These are phyloP conservation scores for Candida sithepensis DNA, from an alignment of 805 yeast species.

Conservation along the genomic window DNA sequence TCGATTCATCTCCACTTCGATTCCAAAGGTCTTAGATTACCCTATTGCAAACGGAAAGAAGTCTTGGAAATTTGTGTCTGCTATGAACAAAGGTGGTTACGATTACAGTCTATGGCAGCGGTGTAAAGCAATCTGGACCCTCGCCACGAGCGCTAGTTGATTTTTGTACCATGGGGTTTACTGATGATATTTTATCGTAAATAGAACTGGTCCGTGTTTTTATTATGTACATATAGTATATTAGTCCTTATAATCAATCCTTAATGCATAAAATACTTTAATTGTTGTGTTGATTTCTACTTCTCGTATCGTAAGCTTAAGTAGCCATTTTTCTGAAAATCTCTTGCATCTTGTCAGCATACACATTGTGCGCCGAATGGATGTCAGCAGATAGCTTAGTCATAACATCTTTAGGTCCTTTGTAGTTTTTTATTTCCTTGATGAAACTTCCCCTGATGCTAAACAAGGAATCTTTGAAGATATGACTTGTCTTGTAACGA, in stretches of 20 bases:
- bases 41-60: constrained; percentile 77
- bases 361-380: constrained; percentile 68
- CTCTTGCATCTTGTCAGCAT: constrained; percentile 52
- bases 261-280: background rate
- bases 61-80: constrained; percentile 86
- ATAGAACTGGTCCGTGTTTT: background rate
- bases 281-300: background rate
- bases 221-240: background rate
- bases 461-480: constrained; percentile 45
- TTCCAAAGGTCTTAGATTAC: constrained; percentile 88
- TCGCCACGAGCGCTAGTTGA: constrained; percentile 44
- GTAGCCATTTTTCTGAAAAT: constrained; percentile 37
- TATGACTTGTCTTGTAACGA: constrained; percentile 49
- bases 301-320: background rate
- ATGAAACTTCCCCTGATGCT: constrained; percentile 56
- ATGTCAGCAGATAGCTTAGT: constrained; percentile 54
- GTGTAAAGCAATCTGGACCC: constrained; percentile 47
- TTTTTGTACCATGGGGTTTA: background rate
- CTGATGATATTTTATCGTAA: background rate
- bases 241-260: background rate
- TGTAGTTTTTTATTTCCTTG: constrained; percentile 44
- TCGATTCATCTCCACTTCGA: constrained; percentile 72
- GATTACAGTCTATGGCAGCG: constrained; percentile 70
- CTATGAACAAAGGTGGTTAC: constrained; percentile 82
- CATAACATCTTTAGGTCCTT: constrained; percentile 53